Base-by-base conservation (phyloP, 176 grass and related monocot species). In the Echinochloa phyllopogon region DNA sequence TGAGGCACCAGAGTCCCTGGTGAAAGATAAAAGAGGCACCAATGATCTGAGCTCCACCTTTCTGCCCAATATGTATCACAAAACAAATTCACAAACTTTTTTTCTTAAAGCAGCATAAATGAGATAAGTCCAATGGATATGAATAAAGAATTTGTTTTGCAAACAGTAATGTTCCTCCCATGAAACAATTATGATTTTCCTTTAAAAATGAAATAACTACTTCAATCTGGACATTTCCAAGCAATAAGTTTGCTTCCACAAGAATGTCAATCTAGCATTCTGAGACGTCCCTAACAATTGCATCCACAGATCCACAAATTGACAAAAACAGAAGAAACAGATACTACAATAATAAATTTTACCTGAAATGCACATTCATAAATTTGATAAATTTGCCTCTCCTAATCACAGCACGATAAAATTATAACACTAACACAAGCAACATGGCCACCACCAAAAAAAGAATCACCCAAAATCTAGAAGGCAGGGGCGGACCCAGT, bases 1-100 rank as follows among this genome's bases (percentile, higher is more conserved):
- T 44, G 75, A 68, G 75, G 68, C 51, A 74, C 49, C 68, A 53
- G 80, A 73, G 80, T 83, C 74, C 67, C 68, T 78, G 67, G n/a
- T 79, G 39, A 72, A 49, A 73, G 48, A 73, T 57, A 59, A 57
- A 87, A 83, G 74, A 78, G 74, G 74, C 88, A 87, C 84, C 68
- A 78, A 79, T 79, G 24, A 60, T 74, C 72, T 13, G 52, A 90
- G 84, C 74, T 83, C 89, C 84, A 90, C 89, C 84, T 83, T 87
- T 78, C 74, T 83, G 74, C 40, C 78, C 2, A 9, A 75, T 37
- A 82, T n/a, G 45, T 36, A 70, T 40, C 11, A 70, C 48, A 33
- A 39, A 61, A 67, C 20, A 76, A 24, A 20, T 69, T 48, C 41
- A 61, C 21, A 44, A 72, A 53, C 8, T 16, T 66, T 62, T 29